Base-by-base conservation (phyloP, 2,329 filamentous ascomycete genomes). In the Botryotinia narcissicola region DNA sequence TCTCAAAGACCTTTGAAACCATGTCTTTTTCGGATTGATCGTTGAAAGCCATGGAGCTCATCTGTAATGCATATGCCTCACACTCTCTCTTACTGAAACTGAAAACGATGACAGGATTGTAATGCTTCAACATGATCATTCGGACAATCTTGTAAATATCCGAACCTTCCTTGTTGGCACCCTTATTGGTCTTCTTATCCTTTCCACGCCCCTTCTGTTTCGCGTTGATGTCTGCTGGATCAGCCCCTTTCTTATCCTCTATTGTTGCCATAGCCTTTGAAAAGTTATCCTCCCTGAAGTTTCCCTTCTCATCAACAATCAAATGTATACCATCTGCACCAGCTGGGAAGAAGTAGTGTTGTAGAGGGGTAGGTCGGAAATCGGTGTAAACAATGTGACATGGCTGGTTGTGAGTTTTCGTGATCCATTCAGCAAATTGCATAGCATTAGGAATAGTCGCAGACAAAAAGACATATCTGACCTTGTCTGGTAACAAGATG, bases 361-460 rank as follows among this genome's bases (percentile, higher is more conserved):
- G 96, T 46, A 99, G 85, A 1, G 96, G 96, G 0, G 96, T 99
- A 32, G 96, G 96, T 81, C 96, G 90, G 86, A 98, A 99, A 84
- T 99, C 95, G 70, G 96, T 99, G 83, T 99, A 99, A 4, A 99
- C 96, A 76, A 99, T 97, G 86, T 99, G 97, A 78, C 96, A 99
- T 10, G 96, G 95, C 81, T 99, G 97, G 77, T 93, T 92, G 82
- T 99, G 97, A 73, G 95, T 98, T 84, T 98, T 98, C 78, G 93
- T 94, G 79, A 99, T 97, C 96, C 96, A 99, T 83, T 99, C 95
- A 78, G 96, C 96, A 80, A 99, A 99, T 83, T 99, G 96, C 89
- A 98, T 98, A 70, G 96, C 95, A 81, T 99, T 99, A 72, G 96
- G 96, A 76, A 99, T 99, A 2, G 97, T 99, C 76, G 96, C 96